Percentiles rank a stretch among this genome's conserved stretches.
Evolutionary conservation across 148 eudicot species (phyloP).

Genomic region (Amaranthus cruentus): DNA sequence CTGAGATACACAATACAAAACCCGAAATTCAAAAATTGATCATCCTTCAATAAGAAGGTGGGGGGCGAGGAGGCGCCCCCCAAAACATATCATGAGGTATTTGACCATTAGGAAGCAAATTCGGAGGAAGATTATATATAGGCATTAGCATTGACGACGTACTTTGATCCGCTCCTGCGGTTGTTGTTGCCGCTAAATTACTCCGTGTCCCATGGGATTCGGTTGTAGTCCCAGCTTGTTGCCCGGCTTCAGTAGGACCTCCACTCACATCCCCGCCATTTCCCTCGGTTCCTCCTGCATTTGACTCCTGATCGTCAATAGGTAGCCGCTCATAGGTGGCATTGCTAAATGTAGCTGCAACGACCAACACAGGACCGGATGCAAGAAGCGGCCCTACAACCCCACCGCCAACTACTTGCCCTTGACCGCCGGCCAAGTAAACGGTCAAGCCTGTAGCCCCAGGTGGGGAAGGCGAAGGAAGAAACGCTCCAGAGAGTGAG

Average conservation of each 20-base stretch:
- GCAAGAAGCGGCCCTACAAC: conserved; percentile 59
- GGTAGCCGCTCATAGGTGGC: conserved; percentile 63
- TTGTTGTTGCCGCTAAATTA: neutral
- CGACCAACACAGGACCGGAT: conserved; percentile 65
- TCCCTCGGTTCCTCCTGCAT: conserved; percentile 2
- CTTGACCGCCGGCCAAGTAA: conserved; percentile 64
- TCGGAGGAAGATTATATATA: conserved; percentile 41
- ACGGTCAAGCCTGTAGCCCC: conserved; percentile 64
- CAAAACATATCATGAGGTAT: conserved; percentile 48
- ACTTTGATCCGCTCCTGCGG: conserved; percentile 11
- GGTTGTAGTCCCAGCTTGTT: conserved; percentile 18
- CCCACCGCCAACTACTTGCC: conserved; percentile 69
- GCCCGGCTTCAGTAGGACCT: conserved; percentile 20
- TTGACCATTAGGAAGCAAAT: conserved; percentile 45
- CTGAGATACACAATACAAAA: conserved; percentile 1
- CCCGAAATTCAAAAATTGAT: conserved; percentile 4
- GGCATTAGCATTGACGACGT: conserved; percentile 33
- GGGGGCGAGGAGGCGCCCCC: conserved; percentile 45
- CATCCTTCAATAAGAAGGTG: conserved; percentile 27
- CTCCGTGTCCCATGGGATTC: conserved; percentile 28
- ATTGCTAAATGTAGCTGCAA: conserved; percentile 58
- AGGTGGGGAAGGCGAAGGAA: conserved; percentile 65
- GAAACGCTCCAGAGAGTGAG: conserved; percentile 61
- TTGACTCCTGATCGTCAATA: conserved; percentile 36
- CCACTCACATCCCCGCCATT: conserved; percentile 16